Evolutionary conservation across 2,329 filamentous ascomycete species (phyloP).

Genomic region (Phyllosticta citrichinensis): DNA sequence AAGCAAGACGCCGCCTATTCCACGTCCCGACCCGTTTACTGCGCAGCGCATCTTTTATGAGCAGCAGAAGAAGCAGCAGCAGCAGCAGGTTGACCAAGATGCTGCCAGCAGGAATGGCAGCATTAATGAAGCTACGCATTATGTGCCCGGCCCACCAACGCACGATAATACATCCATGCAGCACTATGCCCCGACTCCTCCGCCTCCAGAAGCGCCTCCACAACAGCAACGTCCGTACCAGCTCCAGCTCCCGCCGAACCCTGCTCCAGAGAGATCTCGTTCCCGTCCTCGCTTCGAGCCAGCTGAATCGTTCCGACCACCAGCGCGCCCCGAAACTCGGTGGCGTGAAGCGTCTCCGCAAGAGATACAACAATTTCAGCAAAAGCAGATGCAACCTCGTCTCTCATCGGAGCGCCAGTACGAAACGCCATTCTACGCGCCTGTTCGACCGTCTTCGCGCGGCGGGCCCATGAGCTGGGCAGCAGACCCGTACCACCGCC

Average conservation of each 20-base stretch:
- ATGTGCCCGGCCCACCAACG: background rate
- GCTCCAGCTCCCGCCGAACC: background rate
- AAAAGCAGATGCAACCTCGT: background rate
- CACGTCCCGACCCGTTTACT: constrained; percentile 3
- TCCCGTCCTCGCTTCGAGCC: background rate
- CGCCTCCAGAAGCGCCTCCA: background rate
- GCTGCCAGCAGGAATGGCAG: constrained; percentile 23
- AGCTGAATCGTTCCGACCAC: background rate
- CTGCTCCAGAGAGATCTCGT: constrained; percentile 2
- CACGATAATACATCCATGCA: background rate
- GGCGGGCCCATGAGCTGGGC: background rate
- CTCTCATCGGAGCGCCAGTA: background rate
- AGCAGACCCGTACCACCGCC: background rate
- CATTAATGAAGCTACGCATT: constrained; percentile 19
- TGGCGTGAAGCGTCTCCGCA: constrained; percentile 1
- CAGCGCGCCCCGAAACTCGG: background rate
- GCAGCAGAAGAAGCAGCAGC: constrained; percentile 10
- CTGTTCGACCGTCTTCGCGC: background rate
- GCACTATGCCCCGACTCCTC: background rate
- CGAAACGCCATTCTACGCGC: background rate
- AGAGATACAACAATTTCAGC: background rate
- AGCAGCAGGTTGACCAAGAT: background rate
- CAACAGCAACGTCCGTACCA: constrained; percentile 6
- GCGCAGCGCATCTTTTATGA: constrained; percentile 15
- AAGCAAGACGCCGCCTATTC: background rate